Base-by-base conservation (phyloP, 257 asterid species). In the Voacanga thouarsii region DNA sequence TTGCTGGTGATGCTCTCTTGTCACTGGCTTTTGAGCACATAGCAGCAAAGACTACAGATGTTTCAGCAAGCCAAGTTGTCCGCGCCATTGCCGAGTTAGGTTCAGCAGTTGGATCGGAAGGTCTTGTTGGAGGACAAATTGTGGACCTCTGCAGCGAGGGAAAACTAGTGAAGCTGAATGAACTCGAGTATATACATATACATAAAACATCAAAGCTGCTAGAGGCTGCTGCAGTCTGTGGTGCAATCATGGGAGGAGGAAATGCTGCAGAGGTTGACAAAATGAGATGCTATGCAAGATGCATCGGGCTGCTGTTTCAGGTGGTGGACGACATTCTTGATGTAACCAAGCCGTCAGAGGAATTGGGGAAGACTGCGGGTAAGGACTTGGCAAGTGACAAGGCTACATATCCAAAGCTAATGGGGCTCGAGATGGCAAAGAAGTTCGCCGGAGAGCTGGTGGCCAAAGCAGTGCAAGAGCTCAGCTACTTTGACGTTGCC, bases 291-390 rank as follows among this genome's bases (percentile, higher is more conserved):
- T 92, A 84, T 69, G 93, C 96, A 0, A 86, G 90, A 26, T 84
- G 84, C 68, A 75, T 87, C 0, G 94, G 96, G 23, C 71, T 92
- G 84, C 82, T 90, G 80, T 92, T 92, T 88, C 94, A 91, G 83
- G 96, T 90, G 83, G 96, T 90, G 84, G 96, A 90, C 75, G 95
- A 88, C 49, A 86, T 91, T 65, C 85, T 91, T 69, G 96, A 91
- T 66, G 90, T 89, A 9, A 89, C 97, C 0, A 80, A 85, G 81
- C 82, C 91, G 16, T 84, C 94, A 5, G 75, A 77, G 77, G 86
- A 86, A 73, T 64, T 89, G 80, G 97, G 97, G 30, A 91, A 91
- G 81, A 88, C 93, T 50, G 94, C 97, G 2, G 93, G 97, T 3
- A 91, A 88, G 39, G 97, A 92, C 50, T 69, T 89, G 84, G 88